phyloP scores from a whole-genome alignment of 768 basidiomycete species.

The Boletus speciosus region DNA sequence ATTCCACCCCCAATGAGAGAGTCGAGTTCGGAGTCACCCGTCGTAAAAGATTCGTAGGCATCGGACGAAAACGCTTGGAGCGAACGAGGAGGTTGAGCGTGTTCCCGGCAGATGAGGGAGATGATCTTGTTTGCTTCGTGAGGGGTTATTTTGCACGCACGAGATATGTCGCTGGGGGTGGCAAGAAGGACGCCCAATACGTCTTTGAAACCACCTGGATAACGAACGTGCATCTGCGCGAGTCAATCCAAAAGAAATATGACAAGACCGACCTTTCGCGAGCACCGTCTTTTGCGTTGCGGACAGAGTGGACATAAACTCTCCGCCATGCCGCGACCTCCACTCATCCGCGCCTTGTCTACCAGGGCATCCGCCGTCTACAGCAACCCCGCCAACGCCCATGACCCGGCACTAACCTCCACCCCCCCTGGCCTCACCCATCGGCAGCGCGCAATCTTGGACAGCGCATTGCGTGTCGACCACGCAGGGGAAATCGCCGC shows the following conservation, averaged over 20 bases:
- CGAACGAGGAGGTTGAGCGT: conserved; percentile 36
- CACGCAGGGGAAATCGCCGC: conserved; percentile 95
- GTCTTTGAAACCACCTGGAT: conserved; percentile 47
- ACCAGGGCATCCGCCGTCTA: conserved; percentile 49
- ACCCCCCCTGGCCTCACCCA: conserved; percentile 54
- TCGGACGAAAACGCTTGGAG: conserved; percentile 39
- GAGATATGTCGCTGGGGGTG: conserved; percentile 49
- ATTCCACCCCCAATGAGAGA: conserved; percentile 74
- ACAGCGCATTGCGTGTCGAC: conserved; percentile 81
- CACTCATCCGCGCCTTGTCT: conserved; percentile 16
- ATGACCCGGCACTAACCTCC: conserved; percentile 43
- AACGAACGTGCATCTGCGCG: neutral
- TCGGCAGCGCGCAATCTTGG: conserved; percentile 48
- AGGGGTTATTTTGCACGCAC: conserved; percentile 50
- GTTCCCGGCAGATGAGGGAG: conserved; percentile 44
- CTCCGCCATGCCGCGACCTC: conserved; percentile 9
- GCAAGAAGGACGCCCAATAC: conserved; percentile 50
- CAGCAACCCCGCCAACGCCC: conserved; percentile 34
- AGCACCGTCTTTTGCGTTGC: conserved; percentile 33
- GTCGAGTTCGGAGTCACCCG: conserved; percentile 73
- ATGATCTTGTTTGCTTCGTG: conserved; percentile 51
- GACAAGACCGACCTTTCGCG: conserved; percentile 34
- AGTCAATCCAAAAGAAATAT: neutral
- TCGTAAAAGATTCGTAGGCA: conserved; percentile 54
- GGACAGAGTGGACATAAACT: conserved; percentile 24